Percentiles rank a stretch among this genome's conserved stretches.
Conservation (phyloP, 257 asterid species). For the Forsythia viridissima region DNA sequence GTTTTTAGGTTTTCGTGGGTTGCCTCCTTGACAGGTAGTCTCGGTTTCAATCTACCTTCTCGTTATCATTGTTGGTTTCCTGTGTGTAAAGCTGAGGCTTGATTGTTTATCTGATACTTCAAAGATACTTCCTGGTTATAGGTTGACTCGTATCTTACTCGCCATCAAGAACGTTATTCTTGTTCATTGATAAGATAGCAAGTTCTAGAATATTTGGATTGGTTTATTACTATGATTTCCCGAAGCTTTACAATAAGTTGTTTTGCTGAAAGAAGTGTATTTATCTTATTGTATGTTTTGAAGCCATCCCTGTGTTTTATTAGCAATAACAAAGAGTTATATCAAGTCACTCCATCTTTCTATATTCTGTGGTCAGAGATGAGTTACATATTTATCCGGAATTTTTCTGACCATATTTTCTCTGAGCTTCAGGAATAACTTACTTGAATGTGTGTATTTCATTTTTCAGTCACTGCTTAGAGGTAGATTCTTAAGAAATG, state of each 20-base stretch:
- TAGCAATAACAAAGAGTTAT: not conserved
- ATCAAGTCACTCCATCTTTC: not conserved
- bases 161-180: not conserved
- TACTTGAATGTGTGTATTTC: conserved; percentile 10
- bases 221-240: not conserved
- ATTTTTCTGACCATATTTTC: no score
- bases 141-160: not conserved
- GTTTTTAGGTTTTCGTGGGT: not conserved
- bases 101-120: not conserved
- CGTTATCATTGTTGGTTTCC: not conserved
- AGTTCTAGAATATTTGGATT: not conserved
- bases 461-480: conserved; percentile 79
- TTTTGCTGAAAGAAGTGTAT: not conserved
- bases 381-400: not conserved
- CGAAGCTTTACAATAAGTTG: not conserved
- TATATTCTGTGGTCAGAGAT: not conserved
- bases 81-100: not conserved
- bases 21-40: not conserved
- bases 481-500: conserved; percentile 89
- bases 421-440: not conserved
- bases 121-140: not conserved
- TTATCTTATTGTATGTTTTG: not conserved
- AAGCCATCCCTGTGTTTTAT: not conserved
- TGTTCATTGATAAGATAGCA: not conserved
- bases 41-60: not conserved